A percentile compares a stretch with the other conserved stretches of the same genome.
Evolutionary conservation across 2,329 filamentous ascomycete species (phyloP).

Genomic region (Geosmithia flava): DNA sequence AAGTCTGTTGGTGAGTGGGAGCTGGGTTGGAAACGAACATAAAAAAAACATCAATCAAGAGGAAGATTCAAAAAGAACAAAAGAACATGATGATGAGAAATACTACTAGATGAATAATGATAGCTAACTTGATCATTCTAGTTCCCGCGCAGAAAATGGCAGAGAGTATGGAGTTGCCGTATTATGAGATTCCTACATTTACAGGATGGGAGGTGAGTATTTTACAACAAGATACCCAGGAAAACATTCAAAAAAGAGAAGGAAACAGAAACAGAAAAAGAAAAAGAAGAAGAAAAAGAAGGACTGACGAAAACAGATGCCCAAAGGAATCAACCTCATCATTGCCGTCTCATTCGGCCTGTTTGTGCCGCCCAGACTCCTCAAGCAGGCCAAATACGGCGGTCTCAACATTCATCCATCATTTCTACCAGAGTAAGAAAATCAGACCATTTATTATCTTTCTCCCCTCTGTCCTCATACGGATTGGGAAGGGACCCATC

Average conservation of each 20-base stretch:
- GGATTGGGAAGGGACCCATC: too few species aligned
- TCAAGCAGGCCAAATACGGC: slow-evolving; percentile 61
- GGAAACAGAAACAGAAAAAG: neutral
- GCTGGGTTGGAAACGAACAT: too few species aligned
- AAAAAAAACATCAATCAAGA: too few species aligned
- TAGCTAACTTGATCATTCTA: too few species aligned
- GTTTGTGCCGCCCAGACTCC: slow-evolving; percentile 67
- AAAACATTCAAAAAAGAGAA: too few species aligned
- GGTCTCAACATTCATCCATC: slow-evolving; percentile 93
- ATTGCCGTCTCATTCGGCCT: slow-evolving; percentile 91
- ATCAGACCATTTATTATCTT: neutral
- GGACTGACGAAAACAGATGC: slow-evolving; percentile 31
- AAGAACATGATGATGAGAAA: neutral
- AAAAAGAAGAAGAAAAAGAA: neutral
- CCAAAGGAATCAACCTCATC: slow-evolving; percentile 58
- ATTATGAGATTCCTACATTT: slow-evolving; percentile 74
- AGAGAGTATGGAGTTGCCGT: slow-evolving; percentile 45
- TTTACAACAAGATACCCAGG: too few species aligned
- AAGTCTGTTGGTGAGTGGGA: slow-evolving; percentile 53
- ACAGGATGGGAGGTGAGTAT: slow-evolving; percentile 59
- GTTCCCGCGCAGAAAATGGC: slow-evolving; percentile 23
- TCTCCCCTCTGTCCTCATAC: too few species aligned
- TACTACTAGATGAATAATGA: neutral
- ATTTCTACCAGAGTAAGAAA: slow-evolving; percentile 62
- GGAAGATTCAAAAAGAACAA: neutral